Evolutionary conservation across 495 filamentous ascomycete genomes (phyloP).

Genomic region (Hypoxylon trugodes): DNA sequence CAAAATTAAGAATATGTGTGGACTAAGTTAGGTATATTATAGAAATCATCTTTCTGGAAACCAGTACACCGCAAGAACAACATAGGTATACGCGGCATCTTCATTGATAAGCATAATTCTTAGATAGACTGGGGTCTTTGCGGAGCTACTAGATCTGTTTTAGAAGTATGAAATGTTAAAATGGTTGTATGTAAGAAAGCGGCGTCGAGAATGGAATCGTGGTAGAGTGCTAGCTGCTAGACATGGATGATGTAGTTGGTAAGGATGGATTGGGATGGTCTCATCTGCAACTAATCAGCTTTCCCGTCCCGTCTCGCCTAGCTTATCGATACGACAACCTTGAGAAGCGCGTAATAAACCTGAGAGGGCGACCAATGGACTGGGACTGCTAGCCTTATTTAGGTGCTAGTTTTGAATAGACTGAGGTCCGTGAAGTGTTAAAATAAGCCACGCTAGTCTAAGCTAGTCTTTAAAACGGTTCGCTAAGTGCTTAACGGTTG

Average conservation of each 20-base stretch:
- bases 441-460: not conserved
- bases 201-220: not conserved
- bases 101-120: not conserved
- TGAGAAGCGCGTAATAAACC: not conserved
- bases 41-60: not conserved
- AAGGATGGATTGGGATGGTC: too few relatives aligned
- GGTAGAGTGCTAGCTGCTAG: too few relatives aligned
- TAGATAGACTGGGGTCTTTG: not conserved
- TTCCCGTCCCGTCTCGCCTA: too few relatives aligned
- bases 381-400: slow-evolving; percentile 9
- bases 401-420: not conserved
- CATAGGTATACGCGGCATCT: not conserved
- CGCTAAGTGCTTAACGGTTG: not conserved
- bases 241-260: too few relatives aligned
- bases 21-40: not conserved
- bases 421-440: not conserved
- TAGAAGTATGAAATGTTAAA: not conserved
- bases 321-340: not conserved
- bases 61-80: not conserved
- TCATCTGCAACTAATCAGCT: too few relatives aligned
- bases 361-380: not conserved
- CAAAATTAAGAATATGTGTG: too few relatives aligned
- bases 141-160: not conserved
- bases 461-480: not conserved
- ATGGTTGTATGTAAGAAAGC: not conserved